Evolutionary conservation across 2,329 filamentous ascomycete genomes (phyloP), one percentile per base, ranked within the genome.

Genomic region (Aspergillus texensis): DNA sequence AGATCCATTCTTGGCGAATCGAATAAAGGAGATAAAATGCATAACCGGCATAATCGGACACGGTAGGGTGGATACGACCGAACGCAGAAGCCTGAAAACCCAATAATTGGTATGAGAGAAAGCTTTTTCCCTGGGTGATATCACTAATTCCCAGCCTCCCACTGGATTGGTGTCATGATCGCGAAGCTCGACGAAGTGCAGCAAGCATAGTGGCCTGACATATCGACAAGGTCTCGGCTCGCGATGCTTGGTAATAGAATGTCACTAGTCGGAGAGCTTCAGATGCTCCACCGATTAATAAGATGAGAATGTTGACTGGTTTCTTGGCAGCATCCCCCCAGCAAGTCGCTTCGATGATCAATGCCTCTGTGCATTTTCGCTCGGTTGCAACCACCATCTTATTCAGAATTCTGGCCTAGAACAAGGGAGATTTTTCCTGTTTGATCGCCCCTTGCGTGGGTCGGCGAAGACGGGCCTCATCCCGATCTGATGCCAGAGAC

Each of bases 1-100:
- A 59, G 62, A 64, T 64, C 62, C 59, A 62, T 56, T 58, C 62
- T 64, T 64, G 62, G 62, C 62, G 21, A 24, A 11, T 54, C 30
- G 28, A 54, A 24, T 43, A 46, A 32, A n/a, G 28, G 56, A 48
- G 34, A 30, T 48, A 11, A 24, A 19, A 32, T 58, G 39, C 19
- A 43, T 19, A 21, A 48, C 26, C 4, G 19, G 28, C 41, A 36
- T 32, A 36, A 24, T 34, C n/a, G 21, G 21, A 54, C 9, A 54
- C 9, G n/a, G 28, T 21, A 39, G 24, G 30, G 30, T 19, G 14
- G n/a, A 11, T 6, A 54, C 12, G n/a, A 36, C 16, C 16, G 30
- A n/a, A 28, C 34, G n/a, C 19, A 53, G 16, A 28, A 14, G 9
- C 14, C 34, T 3, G 12, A 36, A 53, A 53, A 34, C 16, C 26